Evolutionary conservation across 768 basidiomycete genomes (phyloP), one percentile per base, ranked within the genome.

Genomic region (Boletus fagicola): DNA sequence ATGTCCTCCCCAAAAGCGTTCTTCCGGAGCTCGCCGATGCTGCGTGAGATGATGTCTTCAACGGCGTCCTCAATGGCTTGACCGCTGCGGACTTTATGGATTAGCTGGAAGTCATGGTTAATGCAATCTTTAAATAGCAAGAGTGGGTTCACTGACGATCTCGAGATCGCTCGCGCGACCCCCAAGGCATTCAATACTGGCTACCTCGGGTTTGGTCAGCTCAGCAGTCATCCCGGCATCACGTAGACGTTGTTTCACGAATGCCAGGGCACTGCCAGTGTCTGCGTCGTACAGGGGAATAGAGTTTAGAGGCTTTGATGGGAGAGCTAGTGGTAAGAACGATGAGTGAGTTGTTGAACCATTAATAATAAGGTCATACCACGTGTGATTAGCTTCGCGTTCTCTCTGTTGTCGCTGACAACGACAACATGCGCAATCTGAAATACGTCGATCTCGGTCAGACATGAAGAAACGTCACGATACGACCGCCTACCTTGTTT

Each of bases 361-460:
- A 35, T 24, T 24, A 3, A 11, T n/a, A 22, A 26, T 35, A 39
- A 22, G 11, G 31, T 45, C 60, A 18, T 64, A 89, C 92, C 88
- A 78, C 88, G 89, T 0, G 92, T 85, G 8, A 98, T 75, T n/a
- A 82, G 78, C 68, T 93, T 97, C 1, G 85, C 78, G 56, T 95
- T 89, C 64, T 94, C 93, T 28, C 90, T 83, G 62, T 93, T 94
- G 68, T 98, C 92, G 63, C 92, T 92, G 44, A 94, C 76, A 35
- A 98, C 84, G 48, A 99, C 77, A 46, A 97, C 93, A 72, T 98
- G 95, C 0, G 96, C 96, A 55, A 92, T 77, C 91, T 94, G 59
- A 24, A 42, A 22, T n/a, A 9, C 8, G 4, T 52, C 43, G 28
- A 43, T n/a, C 40, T 52, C 43, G 28, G 44, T n/a, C 40, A 56